Conservation (phyloP, 495 filamentous ascomycete species). For the Podospora anserina region DNA sequence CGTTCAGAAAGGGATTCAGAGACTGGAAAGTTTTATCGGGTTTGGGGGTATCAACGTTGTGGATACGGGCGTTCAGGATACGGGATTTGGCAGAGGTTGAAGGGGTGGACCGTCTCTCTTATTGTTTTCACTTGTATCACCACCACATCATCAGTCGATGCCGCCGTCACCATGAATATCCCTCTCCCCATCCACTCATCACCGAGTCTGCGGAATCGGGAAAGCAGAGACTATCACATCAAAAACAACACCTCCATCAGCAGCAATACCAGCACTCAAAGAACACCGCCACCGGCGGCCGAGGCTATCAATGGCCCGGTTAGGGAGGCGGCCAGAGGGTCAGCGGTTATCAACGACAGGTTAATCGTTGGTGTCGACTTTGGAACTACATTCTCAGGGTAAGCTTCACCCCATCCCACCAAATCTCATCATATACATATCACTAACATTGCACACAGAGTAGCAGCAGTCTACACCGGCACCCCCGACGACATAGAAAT, state of each 20-base stretch:
- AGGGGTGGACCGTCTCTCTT: neutral
- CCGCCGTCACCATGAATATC: conserved; percentile 41
- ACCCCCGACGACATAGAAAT: conserved; percentile 76
- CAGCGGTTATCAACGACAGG: conserved; percentile 47
- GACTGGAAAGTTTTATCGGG: no score
- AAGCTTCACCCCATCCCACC: conserved; percentile 25
- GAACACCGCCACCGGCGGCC: conserved; percentile 48
- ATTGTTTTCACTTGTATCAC: conserved; percentile 9
- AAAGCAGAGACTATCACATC: conserved; percentile 54
- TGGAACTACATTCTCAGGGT: conserved; percentile 70
- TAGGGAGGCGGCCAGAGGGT: conserved; percentile 49
- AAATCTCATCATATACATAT: neutral
- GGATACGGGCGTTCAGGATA: neutral
- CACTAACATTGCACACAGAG: conserved; percentile 40
- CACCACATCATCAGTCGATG: neutral
- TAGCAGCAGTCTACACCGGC: conserved; percentile 70
- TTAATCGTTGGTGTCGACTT: conserved; percentile 67
- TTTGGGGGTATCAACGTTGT: neutral
- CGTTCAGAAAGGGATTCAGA: no score
- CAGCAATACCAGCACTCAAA: conserved; percentile 9
- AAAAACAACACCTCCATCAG: conserved; percentile 19
- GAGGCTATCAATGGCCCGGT: conserved; percentile 56
- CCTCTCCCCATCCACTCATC: conserved; percentile 47
- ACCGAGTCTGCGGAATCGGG: conserved; percentile 49
- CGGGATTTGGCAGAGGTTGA: neutral